Evolutionary conservation across 2,329 filamentous ascomycete species (phyloP).

Genomic region (Xylariaceae sp.): DNA sequence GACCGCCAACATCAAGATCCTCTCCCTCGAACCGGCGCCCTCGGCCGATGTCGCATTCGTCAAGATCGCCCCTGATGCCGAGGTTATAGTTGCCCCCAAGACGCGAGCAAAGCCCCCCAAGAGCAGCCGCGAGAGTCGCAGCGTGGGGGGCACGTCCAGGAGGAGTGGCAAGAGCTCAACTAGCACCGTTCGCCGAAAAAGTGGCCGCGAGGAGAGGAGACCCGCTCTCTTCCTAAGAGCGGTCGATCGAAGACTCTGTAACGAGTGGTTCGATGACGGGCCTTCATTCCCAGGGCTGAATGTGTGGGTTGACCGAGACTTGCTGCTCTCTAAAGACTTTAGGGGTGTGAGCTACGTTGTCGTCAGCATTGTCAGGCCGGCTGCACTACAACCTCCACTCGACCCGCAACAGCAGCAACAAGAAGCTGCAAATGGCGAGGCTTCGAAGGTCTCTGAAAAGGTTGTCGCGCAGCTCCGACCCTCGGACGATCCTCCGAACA

Average conservation of each 20-base stretch:
- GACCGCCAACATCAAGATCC: constrained; percentile 82
- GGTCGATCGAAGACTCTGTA: constrained; percentile 61
- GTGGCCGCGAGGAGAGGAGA: constrained; percentile 55
- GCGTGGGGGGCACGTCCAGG: constrained; percentile 70
- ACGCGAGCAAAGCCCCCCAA: constrained; percentile 63
- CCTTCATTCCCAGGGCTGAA: constrained; percentile 51
- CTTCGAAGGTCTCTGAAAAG: constrained; percentile 50
- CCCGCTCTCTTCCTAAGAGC: constrained; percentile 72
- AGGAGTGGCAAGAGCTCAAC: constrained; percentile 69
- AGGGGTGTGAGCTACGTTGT: constrained; percentile 69
- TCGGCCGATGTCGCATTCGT: constrained; percentile 67
- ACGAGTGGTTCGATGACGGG: constrained; percentile 73
- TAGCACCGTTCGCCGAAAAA: constrained; percentile 57
- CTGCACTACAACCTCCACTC: constrained; percentile 62
- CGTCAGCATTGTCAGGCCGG: constrained; percentile 81
- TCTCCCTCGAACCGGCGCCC: constrained; percentile 71
- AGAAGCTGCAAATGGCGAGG: constrained; percentile 49
- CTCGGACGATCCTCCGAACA: constrained; percentile 85
- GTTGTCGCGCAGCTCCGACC: constrained; percentile 66
- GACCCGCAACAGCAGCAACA: constrained; percentile 64
- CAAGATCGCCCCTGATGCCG: constrained; percentile 87
- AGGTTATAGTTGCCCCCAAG: constrained; percentile 96
- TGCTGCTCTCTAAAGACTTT: constrained; percentile 63
- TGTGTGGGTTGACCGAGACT: constrained; percentile 79
- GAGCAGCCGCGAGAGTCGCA: constrained; percentile 65